Conservation (phyloP, 108 stramenopile species). For the Cyclostephanos invisitatus region DNA sequence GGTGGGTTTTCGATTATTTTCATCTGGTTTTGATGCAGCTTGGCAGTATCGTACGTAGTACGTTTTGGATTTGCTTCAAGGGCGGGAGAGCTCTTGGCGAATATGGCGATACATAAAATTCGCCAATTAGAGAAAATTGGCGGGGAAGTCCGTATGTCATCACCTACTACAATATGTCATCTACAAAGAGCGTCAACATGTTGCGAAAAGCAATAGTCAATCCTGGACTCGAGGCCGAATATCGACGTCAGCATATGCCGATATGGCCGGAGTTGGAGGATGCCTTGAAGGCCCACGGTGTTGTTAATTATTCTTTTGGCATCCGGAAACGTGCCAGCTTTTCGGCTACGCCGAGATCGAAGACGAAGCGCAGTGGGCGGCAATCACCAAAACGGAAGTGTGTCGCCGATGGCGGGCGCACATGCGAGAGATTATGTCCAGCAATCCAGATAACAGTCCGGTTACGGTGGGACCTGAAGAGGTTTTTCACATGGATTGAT, state of each 20-base stretch:
- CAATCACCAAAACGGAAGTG: background rate
- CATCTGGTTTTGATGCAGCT: too few species aligned
- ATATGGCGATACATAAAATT: too few species aligned
- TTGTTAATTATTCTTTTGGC: background rate
- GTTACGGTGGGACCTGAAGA: background rate
- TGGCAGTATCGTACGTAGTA: background rate
- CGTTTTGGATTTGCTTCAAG: slow-evolving; percentile 2
- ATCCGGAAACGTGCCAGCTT: slow-evolving; percentile 1
- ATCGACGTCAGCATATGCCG: background rate
- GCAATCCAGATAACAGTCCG: slow-evolving; percentile 1
- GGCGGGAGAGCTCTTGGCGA: background rate
- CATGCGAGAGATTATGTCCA: slow-evolving; percentile 6
- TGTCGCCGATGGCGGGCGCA: slow-evolving; percentile 1
- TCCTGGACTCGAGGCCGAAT: slow-evolving; percentile 2
- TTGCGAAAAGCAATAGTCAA: slow-evolving; percentile 2
- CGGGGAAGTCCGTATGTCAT: too few species aligned
- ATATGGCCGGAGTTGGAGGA: slow-evolving; percentile 4
- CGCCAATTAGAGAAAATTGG: too few species aligned
- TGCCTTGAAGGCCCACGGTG: background rate
- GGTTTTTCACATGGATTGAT: slow-evolving; percentile 10
- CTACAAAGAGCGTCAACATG: too few species aligned
- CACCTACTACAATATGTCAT: too few species aligned
- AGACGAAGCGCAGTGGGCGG: slow-evolving; percentile 4
- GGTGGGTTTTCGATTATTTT: too few species aligned
- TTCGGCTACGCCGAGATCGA: slow-evolving; percentile 8